Evolutionary conservation across 2,329 filamentous ascomycete species (phyloP), one percentile per base, ranked within the genome.

Genomic region (Ampelomyces quisqualis): DNA sequence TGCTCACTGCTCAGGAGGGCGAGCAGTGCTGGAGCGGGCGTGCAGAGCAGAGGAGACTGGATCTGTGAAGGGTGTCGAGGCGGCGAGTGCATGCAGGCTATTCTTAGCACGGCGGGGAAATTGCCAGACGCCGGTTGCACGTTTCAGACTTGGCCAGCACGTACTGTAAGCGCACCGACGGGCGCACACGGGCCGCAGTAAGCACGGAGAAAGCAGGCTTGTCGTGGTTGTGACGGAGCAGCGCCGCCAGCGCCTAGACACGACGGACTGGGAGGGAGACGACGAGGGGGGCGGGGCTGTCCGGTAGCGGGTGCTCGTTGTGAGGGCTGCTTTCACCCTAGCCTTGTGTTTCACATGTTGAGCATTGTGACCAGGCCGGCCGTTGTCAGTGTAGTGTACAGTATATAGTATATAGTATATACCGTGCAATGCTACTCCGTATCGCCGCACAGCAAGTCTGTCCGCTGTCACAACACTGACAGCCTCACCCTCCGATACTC

Each of bases 101-200:
- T 60, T 60, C 57, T 58, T 64, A 55, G 45, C 55, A 40, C 29
- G 44, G 39, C 42, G 43, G 53, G 47, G 48, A 47, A 40, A 46
- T 34, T 37, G 47, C 53, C 56, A 61, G 49, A 55, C 46, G 48
- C 49, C 52, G 53, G 53, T 55, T 51, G 32, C 45, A 31, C 43
- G 60, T 62, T 64, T 64, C 59, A 64, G 54, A 45, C 43, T 29
- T 28, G 43, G 38, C 37, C 45, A 38, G n/a, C n/a, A n/a, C n/a
- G n/a, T n/a, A n/a, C n/a, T 43, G 48, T 42, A 47, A 43, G 36
- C 28, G 27, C 47, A 45, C 32, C 44, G 31, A 49, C 49, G 41
- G 26, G 34, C 27, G 28, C 18, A 22, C 26, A 44, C 35, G 17
- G 33, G 31, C 15, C 17, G 28, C 26, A 27, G 26, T 28, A 34